A percentile compares a stretch with the other conserved stretches of the same genome.
phyloP scores from a whole-genome alignment of 176 grass and related monocot species.

The Eleusine indica region DNA sequence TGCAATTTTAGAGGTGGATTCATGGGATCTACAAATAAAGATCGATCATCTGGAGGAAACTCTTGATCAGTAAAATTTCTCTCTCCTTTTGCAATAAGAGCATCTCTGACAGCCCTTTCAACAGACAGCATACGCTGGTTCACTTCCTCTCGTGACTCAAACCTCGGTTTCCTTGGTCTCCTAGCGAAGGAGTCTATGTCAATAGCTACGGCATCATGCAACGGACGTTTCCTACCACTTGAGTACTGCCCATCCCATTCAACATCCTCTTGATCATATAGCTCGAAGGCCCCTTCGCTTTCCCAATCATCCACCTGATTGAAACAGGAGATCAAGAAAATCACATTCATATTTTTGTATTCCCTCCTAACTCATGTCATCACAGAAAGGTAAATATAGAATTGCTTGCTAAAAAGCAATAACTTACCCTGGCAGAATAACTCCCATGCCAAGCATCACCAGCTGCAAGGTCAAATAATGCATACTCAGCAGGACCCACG shows the following conservation, averaged over 20 bases:
- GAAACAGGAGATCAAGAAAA: constrained; percentile 24
- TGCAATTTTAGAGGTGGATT: constrained; percentile 87
- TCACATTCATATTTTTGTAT: constrained; percentile 30
- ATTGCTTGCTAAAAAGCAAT: constrained; percentile 3
- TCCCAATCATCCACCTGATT: constrained; percentile 92
- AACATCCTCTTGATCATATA: constrained; percentile 96
- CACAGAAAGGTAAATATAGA: constrained; percentile 1
- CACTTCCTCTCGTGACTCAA: constrained; percentile 94
- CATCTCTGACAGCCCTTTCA: constrained; percentile 92
- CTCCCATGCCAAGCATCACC: constrained; percentile 84
- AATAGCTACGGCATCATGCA: constrained; percentile 76
- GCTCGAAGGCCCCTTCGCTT: constrained; percentile 85
- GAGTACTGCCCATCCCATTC: constrained; percentile 99
- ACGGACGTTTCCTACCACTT: constrained; percentile 84
- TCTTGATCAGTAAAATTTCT: constrained; percentile 85
- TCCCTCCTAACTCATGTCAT: constrained; percentile 34
- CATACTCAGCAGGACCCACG: constrained; percentile 71
- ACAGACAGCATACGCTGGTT: constrained; percentile 94
- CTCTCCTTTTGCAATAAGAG: constrained; percentile 90
- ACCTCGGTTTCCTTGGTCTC: constrained; percentile 84
- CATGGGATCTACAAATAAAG: constrained; percentile 78
- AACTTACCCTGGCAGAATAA: constrained; percentile 86
- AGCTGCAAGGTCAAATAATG: constrained; percentile 64
- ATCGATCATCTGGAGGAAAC: constrained; percentile 87
- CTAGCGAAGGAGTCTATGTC: constrained; percentile 84